A percentile compares a stretch with the other conserved stretches of the same genome.
phyloP scores from a whole-genome alignment of 202 grass and related monocot species.

The Musa balbisiana region DNA sequence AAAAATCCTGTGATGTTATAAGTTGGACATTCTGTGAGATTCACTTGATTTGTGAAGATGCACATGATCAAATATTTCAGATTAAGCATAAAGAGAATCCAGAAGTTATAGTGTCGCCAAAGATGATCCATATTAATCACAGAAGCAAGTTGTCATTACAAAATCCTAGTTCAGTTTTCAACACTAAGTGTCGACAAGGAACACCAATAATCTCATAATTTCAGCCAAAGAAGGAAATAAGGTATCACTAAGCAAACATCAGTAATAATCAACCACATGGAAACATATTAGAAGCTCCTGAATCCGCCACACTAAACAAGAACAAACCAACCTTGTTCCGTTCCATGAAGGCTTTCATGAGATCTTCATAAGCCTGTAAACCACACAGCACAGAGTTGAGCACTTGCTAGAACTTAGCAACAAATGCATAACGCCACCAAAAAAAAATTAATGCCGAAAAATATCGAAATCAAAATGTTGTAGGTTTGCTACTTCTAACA shows the following conservation, averaged over 20 bases:
- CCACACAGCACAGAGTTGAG: neutral
- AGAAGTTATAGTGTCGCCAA: neutral
- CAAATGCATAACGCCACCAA: neutral
- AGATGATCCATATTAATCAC: neutral
- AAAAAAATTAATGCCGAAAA: neutral
- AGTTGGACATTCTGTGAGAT: neutral
- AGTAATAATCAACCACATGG: neutral
- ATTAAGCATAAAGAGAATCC: neutral
- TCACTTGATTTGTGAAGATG: neutral
- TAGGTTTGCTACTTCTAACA: neutral
- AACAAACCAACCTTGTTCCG: conserved; percentile 65
- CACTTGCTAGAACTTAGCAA: conserved; percentile 11
- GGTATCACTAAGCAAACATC: neutral
- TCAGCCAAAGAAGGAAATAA: neutral
- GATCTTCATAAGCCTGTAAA: conserved; percentile 80
- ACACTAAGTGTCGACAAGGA: too few relatives aligned
- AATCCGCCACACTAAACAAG: neutral
- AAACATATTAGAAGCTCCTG: neutral
- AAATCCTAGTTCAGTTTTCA: neutral
- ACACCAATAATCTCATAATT: too few relatives aligned
- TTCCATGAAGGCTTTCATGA: conserved; percentile 96
- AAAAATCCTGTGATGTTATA: too few relatives aligned
- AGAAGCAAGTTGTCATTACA: neutral
- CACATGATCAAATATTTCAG: neutral
- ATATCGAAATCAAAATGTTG: neutral